Percentiles rank a stretch among this genome's conserved stretches.
These are phyloP conservation scores for Pezicula neosporulosa DNA, from an alignment of 2,329 filamentous ascomycete species.

Conservation along the genomic window DNA sequence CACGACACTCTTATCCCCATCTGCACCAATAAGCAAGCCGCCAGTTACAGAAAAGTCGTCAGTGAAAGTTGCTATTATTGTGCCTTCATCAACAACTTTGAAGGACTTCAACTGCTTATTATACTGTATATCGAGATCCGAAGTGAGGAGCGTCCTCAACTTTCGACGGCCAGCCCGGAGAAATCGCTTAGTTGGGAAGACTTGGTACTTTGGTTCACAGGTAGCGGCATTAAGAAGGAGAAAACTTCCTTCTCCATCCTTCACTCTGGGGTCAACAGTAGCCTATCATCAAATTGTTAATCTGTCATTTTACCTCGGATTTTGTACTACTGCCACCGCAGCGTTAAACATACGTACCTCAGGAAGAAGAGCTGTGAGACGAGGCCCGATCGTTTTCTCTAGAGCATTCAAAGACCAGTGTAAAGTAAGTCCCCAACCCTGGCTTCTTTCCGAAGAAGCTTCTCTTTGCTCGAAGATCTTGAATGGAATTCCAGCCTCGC, in stretches of 20 bases:
- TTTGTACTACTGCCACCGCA: slow-evolving; percentile 11
- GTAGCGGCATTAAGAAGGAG: slow-evolving; percentile 38
- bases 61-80: slow-evolving; percentile 19
- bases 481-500: slow-evolving; percentile 31
- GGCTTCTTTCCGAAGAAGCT: slow-evolving; percentile 30
- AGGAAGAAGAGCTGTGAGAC: slow-evolving; percentile 14
- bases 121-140: slow-evolving; percentile 38
- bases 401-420: slow-evolving; percentile 49
- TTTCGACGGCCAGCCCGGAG: slow-evolving; percentile 32
- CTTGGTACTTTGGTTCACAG: slow-evolving; percentile 33
- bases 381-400: slow-evolving; percentile 18
- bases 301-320: not conserved
- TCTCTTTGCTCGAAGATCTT: slow-evolving; percentile 36
- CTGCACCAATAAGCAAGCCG: slow-evolving; percentile 35
- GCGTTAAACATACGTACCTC: slow-evolving; percentile 8
- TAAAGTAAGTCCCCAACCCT: slow-evolving; percentile 58
- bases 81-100: slow-evolving; percentile 3
- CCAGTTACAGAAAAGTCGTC: slow-evolving; percentile 30
- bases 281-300: not conserved
- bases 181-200: slow-evolving; percentile 33
- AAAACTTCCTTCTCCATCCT: slow-evolving; percentile 35
- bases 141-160: slow-evolving; percentile 9
- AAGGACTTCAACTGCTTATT: slow-evolving; percentile 42
- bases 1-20: slow-evolving; percentile 33
- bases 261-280: slow-evolving; percentile 28